Conservation (phyloP, 2,329 filamentous ascomycete genomes). For the Aspergillus floridensis region DNA sequence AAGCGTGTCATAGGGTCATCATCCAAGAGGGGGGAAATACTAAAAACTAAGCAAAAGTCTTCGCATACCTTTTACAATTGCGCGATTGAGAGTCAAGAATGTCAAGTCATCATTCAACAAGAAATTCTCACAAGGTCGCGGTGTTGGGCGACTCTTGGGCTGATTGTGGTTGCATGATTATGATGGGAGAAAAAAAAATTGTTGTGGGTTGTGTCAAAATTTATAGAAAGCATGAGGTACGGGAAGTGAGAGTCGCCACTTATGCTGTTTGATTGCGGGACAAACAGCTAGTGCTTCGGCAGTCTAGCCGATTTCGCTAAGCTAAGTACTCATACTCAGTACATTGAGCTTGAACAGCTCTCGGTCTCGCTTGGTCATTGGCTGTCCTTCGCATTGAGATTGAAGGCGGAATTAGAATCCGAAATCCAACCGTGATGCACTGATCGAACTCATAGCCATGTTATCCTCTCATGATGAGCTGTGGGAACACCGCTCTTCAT, state of each 20-base stretch:
- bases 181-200: constrained; percentile 19
- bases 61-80: constrained; percentile 46
- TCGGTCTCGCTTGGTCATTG: not conserved
- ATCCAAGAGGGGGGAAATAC: constrained; percentile 39
- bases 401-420: not conserved
- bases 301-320: not conserved
- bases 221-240: constrained; percentile 19
- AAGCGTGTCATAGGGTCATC: constrained; percentile 63
- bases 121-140: constrained; percentile 1
- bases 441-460: too few relatives aligned
- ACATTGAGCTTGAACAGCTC: not conserved
- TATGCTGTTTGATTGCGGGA: constrained; percentile 19
- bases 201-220: constrained; percentile 20
- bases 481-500: too few relatives aligned
- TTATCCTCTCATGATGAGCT: too few relatives aligned
- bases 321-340: not conserved
- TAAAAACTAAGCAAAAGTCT: constrained; percentile 9
- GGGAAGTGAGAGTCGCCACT: constrained; percentile 13
- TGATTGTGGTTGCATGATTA: constrained; percentile 18
- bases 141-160: not conserved
- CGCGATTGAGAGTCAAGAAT: not conserved
- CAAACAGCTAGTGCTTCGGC: constrained; percentile 12
- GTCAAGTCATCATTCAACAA: constrained; percentile 3
- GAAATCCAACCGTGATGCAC: not conserved
- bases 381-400: not conserved